A percentile compares a stretch with the other conserved stretches of the same genome.
Evolutionary conservation across 805 yeast species (phyloP).

Genomic region (Wickerhamomyces kurtzmanii): DNA sequence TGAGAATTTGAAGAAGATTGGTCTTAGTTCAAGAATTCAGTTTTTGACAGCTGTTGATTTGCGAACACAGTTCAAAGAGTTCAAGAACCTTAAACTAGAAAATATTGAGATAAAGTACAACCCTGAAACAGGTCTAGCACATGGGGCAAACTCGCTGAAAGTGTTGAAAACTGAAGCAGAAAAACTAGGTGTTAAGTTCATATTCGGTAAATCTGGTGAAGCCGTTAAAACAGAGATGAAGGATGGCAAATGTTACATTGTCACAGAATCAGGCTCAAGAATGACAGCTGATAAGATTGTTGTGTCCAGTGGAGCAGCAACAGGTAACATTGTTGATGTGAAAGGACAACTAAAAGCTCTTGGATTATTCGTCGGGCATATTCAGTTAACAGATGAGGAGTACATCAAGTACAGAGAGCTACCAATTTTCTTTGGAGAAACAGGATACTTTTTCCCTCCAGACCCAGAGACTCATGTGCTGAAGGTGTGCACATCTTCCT

Average conservation of each 20-base stretch:
- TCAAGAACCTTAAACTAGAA: constrained; percentile 14
- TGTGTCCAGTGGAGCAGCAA: constrained; percentile 23
- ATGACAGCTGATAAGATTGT: constrained; percentile 15
- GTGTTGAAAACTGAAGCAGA: constrained; percentile 20
- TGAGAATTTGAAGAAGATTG: constrained; percentile 20
- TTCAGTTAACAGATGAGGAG: constrained; percentile 22
- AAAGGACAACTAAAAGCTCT: constrained; percentile 19
- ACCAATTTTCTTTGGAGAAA: constrained; percentile 27
- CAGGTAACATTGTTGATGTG: constrained; percentile 18
- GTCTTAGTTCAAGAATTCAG: constrained; percentile 16
- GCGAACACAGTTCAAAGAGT: too few relatives aligned
- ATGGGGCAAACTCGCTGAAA: constrained; percentile 27
- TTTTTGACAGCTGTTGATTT: constrained; percentile 19
- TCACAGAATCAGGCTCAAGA: constrained; percentile 6
- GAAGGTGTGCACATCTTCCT: constrained; percentile 18
- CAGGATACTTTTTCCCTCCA: constrained; percentile 33
- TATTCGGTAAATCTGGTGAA: constrained; percentile 18
- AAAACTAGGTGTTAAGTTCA: constrained; percentile 23
- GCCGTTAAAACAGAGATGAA: constrained; percentile 8
- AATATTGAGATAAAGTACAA: constrained; percentile 22
- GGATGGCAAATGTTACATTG: constrained; percentile 21
- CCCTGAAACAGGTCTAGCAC: constrained; percentile 32
- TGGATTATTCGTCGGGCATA: constrained; percentile 22
- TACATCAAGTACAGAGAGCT: constrained; percentile 19
- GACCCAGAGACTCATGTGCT: constrained; percentile 20